These are phyloP conservation scores for Pseudozyma hubeiensis DNA, from an alignment of 1,284 basidiomycete species.

Conservation along the genomic window DNA sequence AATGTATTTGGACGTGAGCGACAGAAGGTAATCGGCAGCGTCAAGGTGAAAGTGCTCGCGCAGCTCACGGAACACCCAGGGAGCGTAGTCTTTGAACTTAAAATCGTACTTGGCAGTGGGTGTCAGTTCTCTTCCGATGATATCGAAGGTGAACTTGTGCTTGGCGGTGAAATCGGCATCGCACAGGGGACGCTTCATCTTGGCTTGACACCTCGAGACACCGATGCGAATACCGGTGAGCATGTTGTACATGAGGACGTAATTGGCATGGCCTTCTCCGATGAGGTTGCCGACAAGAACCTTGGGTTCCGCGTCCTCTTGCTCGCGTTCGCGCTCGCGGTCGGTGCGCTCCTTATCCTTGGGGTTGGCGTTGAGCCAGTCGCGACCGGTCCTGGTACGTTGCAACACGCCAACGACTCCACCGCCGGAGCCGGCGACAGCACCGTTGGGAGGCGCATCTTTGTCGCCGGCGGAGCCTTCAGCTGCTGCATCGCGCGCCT, in stretches of 20 bases:
- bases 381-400: constrained; percentile 41
- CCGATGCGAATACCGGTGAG: constrained; percentile 96
- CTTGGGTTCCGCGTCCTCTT: constrained; percentile 49
- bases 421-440: constrained; percentile 14
- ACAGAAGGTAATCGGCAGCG: constrained; percentile 95
- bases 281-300: constrained; percentile 94
- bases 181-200: constrained; percentile 84
- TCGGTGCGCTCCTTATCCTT: constrained; percentile 34
- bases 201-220: constrained; percentile 94
- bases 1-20: constrained; percentile 96
- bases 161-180: constrained; percentile 87
- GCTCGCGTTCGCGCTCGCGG: constrained; percentile 29
- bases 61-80: constrained; percentile 95
- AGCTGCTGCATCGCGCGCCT: constrained; percentile 38
- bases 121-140: constrained; percentile 95
- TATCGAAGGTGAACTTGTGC: constrained; percentile 98
- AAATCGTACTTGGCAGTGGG: constrained; percentile 96
- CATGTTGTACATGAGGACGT: constrained; percentile 99
- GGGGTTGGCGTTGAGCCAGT: constrained; percentile 36
- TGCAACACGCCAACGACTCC: constrained; percentile 35
- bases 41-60: constrained; percentile 95
- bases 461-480: constrained; percentile 28
- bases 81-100: constrained; percentile 99
- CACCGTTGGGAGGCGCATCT: constrained; percentile 7
- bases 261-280: constrained; percentile 96